phyloP scores from a whole-genome alignment of 805 yeast genomes.

The Ogataea corticis region DNA sequence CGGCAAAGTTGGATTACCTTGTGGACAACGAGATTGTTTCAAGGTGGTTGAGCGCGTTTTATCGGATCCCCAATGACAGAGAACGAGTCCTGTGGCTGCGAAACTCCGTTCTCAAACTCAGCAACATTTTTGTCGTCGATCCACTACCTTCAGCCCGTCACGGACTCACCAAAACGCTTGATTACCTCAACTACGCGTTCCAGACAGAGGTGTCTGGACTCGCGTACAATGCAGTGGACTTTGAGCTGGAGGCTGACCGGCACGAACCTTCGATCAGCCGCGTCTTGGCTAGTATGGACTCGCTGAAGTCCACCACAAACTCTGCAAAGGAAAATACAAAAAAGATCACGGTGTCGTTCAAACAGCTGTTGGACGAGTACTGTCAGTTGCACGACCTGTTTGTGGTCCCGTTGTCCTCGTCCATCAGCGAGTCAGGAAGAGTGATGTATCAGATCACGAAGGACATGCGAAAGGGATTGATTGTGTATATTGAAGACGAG shows the following conservation, averaged over 20 bases:
- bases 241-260: not conserved
- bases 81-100: constrained; percentile 10
- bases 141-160: constrained; percentile 9
- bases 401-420: constrained; percentile 37
- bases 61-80: not conserved
- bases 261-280: constrained; percentile 10
- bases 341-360: constrained; percentile 47
- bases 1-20: constrained; percentile 15
- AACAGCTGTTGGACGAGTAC: constrained; percentile 62
- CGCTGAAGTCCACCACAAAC: not conserved
- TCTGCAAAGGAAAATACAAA: not conserved
- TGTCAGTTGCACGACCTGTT: constrained; percentile 53
- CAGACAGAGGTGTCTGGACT: constrained; percentile 15
- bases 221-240: not conserved
- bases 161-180: constrained; percentile 12
- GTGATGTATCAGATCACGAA: constrained; percentile 44
- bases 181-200: constrained; percentile 15
- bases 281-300: constrained; percentile 7
- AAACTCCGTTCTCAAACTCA: constrained; percentile 9
- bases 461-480: constrained; percentile 36
- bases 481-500: constrained; percentile 61
- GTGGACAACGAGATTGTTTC: constrained; percentile 23
- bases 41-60: constrained; percentile 17
- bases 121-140: constrained; percentile 4
- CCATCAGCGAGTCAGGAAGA: constrained; percentile 35